Evolutionary conservation across 2,329 filamentous ascomycete genomes (phyloP).

Genomic region (Sporothrix protearum): DNA sequence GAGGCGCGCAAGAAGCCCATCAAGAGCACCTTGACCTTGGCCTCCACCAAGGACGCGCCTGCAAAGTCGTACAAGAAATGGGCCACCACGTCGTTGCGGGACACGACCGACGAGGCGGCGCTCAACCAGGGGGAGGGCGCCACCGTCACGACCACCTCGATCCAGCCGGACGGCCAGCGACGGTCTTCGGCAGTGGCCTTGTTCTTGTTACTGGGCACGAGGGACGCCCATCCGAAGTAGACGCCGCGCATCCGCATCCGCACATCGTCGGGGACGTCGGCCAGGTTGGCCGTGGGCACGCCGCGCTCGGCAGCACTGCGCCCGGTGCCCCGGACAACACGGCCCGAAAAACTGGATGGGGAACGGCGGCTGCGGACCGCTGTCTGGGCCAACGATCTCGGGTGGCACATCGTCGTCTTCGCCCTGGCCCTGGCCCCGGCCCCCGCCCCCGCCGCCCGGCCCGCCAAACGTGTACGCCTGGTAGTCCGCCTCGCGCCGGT

Average conservation of each 20-base stretch:
- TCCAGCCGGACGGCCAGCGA: constrained; percentile 47
- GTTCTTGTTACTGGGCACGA: constrained; percentile 33
- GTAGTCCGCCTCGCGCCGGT: constrained; percentile 37
- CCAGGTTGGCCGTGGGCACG: constrained; percentile 54
- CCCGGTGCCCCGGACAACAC: constrained; percentile 45
- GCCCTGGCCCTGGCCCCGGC: too few species aligned
- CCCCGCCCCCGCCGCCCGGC: too few species aligned
- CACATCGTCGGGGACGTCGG: constrained; percentile 50
- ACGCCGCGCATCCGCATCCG: constrained; percentile 55
- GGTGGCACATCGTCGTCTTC: constrained; percentile 33
- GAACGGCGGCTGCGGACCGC: constrained; percentile 52
- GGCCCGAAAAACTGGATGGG: constrained; percentile 52
- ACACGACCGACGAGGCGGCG: constrained; percentile 39
- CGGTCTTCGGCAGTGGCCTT: constrained; percentile 28
- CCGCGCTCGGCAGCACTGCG: constrained; percentile 41
- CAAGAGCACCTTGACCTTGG: constrained; percentile 51
- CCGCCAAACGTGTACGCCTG: constrained; percentile 31
- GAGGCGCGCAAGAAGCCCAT: constrained; percentile 56
- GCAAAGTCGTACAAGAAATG: constrained; percentile 54
- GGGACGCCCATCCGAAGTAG: constrained; percentile 62
- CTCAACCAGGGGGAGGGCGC: constrained; percentile 46
- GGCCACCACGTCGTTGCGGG: constrained; percentile 41
- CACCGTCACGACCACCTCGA: constrained; percentile 56
- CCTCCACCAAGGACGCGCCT: constrained; percentile 40
- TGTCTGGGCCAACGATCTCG: constrained; percentile 46